These are phyloP conservation scores for Pseudocercospora eumusae DNA, from an alignment of 2,329 filamentous ascomycete species.

Conservation along the genomic window DNA sequence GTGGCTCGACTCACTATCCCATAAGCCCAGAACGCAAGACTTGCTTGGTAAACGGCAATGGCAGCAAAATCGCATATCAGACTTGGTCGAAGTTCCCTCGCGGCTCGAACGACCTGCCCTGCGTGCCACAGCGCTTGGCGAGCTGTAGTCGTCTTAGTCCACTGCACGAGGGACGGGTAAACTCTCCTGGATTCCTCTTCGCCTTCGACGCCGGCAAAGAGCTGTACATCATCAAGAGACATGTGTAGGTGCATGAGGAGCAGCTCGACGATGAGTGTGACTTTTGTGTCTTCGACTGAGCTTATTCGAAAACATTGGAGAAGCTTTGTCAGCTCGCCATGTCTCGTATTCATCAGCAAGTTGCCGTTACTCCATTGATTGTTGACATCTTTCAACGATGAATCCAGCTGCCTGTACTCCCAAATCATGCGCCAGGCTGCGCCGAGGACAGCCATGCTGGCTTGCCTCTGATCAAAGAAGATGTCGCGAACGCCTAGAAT, in stretches of 20 bases:
- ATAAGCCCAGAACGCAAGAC: constrained; percentile 69
- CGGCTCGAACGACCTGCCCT: constrained; percentile 65
- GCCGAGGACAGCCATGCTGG: constrained; percentile 63
- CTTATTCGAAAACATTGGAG: constrained; percentile 55
- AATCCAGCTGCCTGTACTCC: constrained; percentile 64
- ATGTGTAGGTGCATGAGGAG: constrained; percentile 66
- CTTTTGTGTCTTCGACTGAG: constrained; percentile 40
- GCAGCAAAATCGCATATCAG: constrained; percentile 62
- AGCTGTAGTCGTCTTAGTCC: constrained; percentile 58
- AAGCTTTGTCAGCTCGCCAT: constrained; percentile 63
- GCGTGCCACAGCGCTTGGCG: constrained; percentile 67
- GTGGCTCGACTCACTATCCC: constrained; percentile 54
- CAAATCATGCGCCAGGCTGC: constrained; percentile 66
- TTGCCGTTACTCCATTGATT: constrained; percentile 43
- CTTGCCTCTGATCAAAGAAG: constrained; percentile 58
- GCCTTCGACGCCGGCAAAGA: constrained; percentile 68
- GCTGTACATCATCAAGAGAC: constrained; percentile 65
- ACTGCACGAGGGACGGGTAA: constrained; percentile 60
- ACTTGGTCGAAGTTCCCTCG: constrained; percentile 47
- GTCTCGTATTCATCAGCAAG: constrained; percentile 54
- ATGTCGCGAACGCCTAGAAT: constrained; percentile 53
- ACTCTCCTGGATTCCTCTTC: constrained; percentile 64
- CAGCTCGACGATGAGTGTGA: constrained; percentile 50
- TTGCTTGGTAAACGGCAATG: constrained; percentile 68
- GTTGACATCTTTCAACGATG: constrained; percentile 54